A percentile compares a stretch with the other conserved stretches of the same genome.
These are phyloP conservation scores for Starmerella roubikii DNA, from an alignment of 805 yeast genomes.

Conservation along the genomic window DNA sequence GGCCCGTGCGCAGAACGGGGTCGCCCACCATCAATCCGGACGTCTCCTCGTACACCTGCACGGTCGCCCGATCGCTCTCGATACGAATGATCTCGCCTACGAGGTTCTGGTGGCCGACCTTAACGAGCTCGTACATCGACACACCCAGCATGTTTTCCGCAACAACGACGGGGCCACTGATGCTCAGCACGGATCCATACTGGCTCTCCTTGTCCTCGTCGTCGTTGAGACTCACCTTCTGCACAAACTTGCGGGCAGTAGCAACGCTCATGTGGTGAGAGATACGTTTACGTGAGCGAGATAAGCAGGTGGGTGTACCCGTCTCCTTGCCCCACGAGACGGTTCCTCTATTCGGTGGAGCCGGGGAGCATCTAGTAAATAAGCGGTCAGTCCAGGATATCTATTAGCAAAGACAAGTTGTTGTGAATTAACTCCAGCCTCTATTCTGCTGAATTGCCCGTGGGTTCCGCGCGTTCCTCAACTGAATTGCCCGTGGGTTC, in stretches of 20 bases:
- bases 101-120: slow-evolving; percentile 90
- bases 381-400: no score
- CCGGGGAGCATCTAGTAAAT: no score
- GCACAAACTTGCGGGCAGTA: slow-evolving; percentile 88
- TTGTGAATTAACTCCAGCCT: no score
- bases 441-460: no score
- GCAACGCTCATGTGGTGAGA: slow-evolving; percentile 35
- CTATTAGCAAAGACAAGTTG: no score
- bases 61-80: slow-evolving; percentile 91
- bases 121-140: slow-evolving; percentile 98
- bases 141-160: slow-evolving; percentile 99
- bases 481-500: no score
- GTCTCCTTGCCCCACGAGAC: no score
- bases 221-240: slow-evolving; percentile 69
- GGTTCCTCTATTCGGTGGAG: no score
- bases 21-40: slow-evolving; percentile 99
- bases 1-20: slow-evolving; percentile 95
- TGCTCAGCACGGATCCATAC: slow-evolving; percentile 74
- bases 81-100: slow-evolving; percentile 99
- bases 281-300: slow-evolving; percentile 4
- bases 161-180: slow-evolving; percentile 94
- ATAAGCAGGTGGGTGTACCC: neutral
- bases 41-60: slow-evolving; percentile 98
- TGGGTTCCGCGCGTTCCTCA: no score
- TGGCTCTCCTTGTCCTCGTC: slow-evolving; percentile 48